Base-by-base conservation (phyloP, 2,329 filamentous ascomycete species). In the Blastomyces emzantsi region DNA sequence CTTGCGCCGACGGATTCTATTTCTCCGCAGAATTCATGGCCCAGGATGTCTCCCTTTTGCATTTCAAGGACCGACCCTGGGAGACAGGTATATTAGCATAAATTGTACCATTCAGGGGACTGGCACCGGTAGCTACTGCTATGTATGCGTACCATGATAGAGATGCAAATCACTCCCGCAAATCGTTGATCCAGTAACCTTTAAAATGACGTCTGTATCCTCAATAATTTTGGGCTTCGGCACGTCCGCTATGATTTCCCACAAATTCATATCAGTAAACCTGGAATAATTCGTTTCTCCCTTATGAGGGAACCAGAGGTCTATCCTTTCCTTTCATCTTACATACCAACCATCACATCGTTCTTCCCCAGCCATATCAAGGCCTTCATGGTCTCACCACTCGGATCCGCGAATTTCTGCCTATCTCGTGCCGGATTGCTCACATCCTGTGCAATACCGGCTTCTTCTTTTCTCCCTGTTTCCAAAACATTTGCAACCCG, bases 321-420 rank as follows among this genome's bases (percentile, higher is more conserved):
- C 17, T 47, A n/a, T 47, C 45, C 45, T 19, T 47, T 47, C n/a
- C 3, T n/a, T 25, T 25, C 47, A 25, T 28, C n/a, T 25, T 22
- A 36, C 60, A 45, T 73, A 85, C 83, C 78, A 22, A 95, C 80
- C 71, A 89, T 77, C 57, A 96, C 90, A 39, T 80, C 84, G 70
- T 92, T 90, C 80, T 93, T 94, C 61, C 89, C 89, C 75, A 88
- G 85, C 91, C 91, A 96, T 1, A 83, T 84, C 17, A 95, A 77
- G 0, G 91, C 92, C 74, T 90, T 88, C 89, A 96, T 94, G 19
- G 76, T 88, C 69, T 86, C 83, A 41, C 74, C 75, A 2, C 75
- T 77, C 4, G 80, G 75, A 69, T 83, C 77, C 30, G 80, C 83
- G 72, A 80, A 80, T 67, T 79, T 79, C 41, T 72, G 73, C 25